Percentiles rank a stretch among this genome's conserved stretches.
Evolutionary conservation across 2,329 filamentous ascomycete species (phyloP).

Genomic region (Phyllosticta citriasiana): DNA sequence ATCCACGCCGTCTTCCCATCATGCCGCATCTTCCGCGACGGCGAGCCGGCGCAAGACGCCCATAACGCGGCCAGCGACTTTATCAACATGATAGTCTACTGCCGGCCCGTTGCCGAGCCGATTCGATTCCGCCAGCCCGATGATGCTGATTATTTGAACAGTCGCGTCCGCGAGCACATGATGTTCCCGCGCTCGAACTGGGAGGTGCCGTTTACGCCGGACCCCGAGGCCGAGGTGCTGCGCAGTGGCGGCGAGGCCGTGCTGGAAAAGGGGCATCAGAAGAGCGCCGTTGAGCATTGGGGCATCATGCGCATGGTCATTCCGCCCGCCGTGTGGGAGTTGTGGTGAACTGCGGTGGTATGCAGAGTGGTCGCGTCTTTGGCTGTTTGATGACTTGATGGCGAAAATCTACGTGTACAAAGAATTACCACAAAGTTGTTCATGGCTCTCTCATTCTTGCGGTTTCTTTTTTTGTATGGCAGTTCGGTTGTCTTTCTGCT

Average conservation of each 20-base stretch:
- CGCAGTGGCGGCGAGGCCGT: slow-evolving; percentile 53
- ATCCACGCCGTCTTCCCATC: slow-evolving; percentile 75
- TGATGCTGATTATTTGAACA: slow-evolving; percentile 60
- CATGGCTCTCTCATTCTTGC: too few relatives aligned
- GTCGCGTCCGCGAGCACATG: slow-evolving; percentile 57
- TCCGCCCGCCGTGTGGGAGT: slow-evolving; percentile 71
- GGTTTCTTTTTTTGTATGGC: too few relatives aligned
- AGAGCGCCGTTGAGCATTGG: slow-evolving; percentile 81
- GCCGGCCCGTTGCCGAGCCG: slow-evolving; percentile 50
- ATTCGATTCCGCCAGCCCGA: slow-evolving; percentile 59
- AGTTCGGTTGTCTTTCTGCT: too few relatives aligned
- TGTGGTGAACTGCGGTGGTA: slow-evolving; percentile 50
- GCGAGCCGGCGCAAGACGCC: slow-evolving; percentile 42
- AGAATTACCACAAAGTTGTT: too few relatives aligned
- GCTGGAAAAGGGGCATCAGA: slow-evolving; percentile 61
- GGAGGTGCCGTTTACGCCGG: slow-evolving; percentile 31
- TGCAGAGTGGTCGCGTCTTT: too few relatives aligned
- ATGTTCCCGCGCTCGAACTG: slow-evolving; percentile 66
- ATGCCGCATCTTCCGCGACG: slow-evolving; percentile 85
- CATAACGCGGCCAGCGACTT: slow-evolving; percentile 52
- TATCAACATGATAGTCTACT: slow-evolving; percentile 95
- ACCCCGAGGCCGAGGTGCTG: slow-evolving; percentile 44
- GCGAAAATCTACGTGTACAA: too few relatives aligned
- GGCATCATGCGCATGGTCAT: slow-evolving; percentile 78
- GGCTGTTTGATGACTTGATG: background rate